phyloP scores from a whole-genome alignment of 371 early-diverging fungal species.

The Umbelopsis sp. region DNA sequence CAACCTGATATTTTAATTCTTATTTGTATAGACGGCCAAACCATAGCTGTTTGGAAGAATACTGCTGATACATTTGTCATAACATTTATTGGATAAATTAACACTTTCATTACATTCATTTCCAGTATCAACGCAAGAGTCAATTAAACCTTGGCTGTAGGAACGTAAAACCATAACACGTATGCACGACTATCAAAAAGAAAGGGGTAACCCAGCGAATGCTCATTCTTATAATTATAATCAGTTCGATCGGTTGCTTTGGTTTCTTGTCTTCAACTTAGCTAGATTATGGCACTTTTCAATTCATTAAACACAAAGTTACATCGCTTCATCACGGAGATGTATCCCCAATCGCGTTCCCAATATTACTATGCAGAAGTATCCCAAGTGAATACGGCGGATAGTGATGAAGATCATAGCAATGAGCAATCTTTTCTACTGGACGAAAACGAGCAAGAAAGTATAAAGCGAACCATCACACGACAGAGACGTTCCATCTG shows the following conservation, averaged over 20 bases:
- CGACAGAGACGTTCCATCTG: slow-evolving; percentile 1
- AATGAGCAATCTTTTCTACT: slow-evolving; percentile 1
- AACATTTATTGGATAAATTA: neutral
- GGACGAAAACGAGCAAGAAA: neutral
- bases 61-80: neutral
- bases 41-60: neutral
- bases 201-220: neutral
- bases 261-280: neutral
- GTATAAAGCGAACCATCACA: neutral
- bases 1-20: neutral
- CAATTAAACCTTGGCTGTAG: neutral
- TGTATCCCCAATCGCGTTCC: slow-evolving; percentile 14
- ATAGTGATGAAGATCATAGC: neutral
- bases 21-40: neutral
- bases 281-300: neutral
- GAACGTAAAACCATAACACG: neutral
- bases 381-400: neutral
- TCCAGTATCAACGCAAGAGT: neutral
- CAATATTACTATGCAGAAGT: slow-evolving; percentile 5
- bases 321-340: slow-evolving; percentile 20
- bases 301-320: slow-evolving; percentile 18
- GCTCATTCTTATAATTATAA: neutral
- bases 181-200: neutral
- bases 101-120: slow-evolving; percentile 3
- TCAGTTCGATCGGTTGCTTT: neutral